Evolutionary conservation across 768 basidiomycete genomes (phyloP).

Genomic region (Calocybe indica): DNA sequence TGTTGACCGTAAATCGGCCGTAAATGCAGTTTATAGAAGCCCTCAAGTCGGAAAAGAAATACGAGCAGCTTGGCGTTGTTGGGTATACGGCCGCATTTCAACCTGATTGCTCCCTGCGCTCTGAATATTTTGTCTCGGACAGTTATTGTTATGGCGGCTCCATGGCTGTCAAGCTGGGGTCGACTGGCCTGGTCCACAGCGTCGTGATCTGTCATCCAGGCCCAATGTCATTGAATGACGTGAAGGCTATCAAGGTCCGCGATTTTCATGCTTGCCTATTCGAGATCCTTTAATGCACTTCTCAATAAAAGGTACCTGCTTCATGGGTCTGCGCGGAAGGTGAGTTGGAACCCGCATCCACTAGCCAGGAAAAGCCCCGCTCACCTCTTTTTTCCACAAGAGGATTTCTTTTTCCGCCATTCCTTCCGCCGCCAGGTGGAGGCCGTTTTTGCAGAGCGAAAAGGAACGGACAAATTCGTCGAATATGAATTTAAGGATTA

Average conservation of each 20-base stretch:
- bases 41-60: constrained; percentile 29
- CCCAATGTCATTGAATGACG: constrained; percentile 9
- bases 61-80: constrained; percentile 33
- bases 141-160: constrained; percentile 19
- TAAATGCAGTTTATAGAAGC: constrained; percentile 4
- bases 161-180: constrained; percentile 10
- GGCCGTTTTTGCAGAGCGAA: constrained; percentile 14
- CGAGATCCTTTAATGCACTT: neutral
- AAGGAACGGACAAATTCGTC: constrained; percentile 12
- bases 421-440: constrained; percentile 10
- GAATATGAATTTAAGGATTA: constrained; percentile 17
- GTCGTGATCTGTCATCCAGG: constrained; percentile 17
- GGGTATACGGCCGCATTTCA: constrained; percentile 19
- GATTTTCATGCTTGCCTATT: neutral
- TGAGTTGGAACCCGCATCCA: neutral
- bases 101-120: neutral
- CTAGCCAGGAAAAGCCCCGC: neutral
- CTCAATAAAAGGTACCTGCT: constrained; percentile 12
- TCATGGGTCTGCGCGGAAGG: constrained; percentile 20
- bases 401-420: constrained; percentile 14
- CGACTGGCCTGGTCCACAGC: constrained; percentile 13
- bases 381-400: neutral
- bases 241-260: constrained; percentile 13
- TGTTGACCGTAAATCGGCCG: neutral
- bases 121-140: constrained; percentile 5